Evolutionary conservation across 352 stramenopile genomes (phyloP).

Genomic region (Pythium phragmiticola): DNA sequence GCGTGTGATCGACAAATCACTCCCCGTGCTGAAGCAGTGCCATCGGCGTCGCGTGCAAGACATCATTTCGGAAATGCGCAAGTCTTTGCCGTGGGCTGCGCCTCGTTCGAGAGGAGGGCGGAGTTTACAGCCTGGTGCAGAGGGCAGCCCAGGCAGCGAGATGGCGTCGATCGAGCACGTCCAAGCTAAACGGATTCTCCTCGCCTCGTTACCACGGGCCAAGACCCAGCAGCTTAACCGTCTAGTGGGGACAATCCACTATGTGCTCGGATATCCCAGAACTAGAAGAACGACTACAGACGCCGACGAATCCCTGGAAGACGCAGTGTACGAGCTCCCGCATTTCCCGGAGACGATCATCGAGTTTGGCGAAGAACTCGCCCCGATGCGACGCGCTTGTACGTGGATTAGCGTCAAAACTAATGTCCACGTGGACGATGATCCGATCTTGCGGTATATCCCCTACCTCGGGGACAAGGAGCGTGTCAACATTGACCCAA

Average conservation of each 20-base stretch:
- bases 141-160: conserved; percentile 1
- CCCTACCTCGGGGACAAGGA: conserved; percentile 87
- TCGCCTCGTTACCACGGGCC: background rate
- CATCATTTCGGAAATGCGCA: conserved; percentile 35
- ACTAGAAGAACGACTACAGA: background rate
- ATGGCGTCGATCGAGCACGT: conserved; percentile 23
- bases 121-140: background rate
- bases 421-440: conserved; percentile 76
- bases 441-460: conserved; percentile 83
- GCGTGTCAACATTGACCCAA: conserved; percentile 53
- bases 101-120: background rate
- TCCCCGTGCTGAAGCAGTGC: conserved; percentile 38
- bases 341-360: conserved; percentile 56
- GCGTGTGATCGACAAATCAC: conserved; percentile 31
- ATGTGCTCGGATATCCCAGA: conserved; percentile 23
- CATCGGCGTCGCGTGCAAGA: conserved; percentile 39
- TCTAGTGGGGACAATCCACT: conserved; percentile 19
- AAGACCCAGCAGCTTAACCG: conserved; percentile 1
- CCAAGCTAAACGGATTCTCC: conserved; percentile 13
- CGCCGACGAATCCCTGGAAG: background rate
- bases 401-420: conserved; percentile 73
- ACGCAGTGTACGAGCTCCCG: conserved; percentile 15
- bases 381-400: conserved; percentile 48
- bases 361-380: conserved; percentile 43
- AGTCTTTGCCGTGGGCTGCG: conserved; percentile 26